phyloP scores from a whole-genome alignment of 345 rosid genomes.

The Pistacia atlantica region DNA sequence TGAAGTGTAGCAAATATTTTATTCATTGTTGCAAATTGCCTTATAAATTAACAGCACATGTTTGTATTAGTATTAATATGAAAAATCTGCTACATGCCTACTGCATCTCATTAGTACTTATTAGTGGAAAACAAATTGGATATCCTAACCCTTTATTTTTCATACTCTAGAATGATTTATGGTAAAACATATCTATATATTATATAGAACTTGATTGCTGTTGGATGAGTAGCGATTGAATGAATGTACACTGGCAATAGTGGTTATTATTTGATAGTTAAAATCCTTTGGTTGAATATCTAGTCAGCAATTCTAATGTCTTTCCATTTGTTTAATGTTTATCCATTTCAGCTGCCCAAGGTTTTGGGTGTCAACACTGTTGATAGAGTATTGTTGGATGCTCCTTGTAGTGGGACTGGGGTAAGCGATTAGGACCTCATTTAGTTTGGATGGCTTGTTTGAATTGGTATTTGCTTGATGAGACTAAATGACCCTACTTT shows the following conservation, averaged over 20 bases:
- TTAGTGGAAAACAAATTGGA: background rate
- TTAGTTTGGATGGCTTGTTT: background rate
- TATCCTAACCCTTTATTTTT: background rate
- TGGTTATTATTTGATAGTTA: background rate
- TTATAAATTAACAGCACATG: background rate
- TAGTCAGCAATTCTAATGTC: background rate
- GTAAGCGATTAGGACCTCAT: conserved; percentile 46
- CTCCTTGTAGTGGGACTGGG: conserved; percentile 99
- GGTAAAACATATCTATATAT: background rate
- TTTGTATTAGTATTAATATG: background rate
- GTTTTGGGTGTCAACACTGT: conserved; percentile 73
- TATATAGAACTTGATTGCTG: background rate
- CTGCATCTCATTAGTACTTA: background rate
- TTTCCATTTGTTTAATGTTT: background rate
- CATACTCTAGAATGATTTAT: background rate
- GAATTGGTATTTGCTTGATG: background rate
- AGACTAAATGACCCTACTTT: conserved; percentile 22
- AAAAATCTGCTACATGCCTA: background rate
- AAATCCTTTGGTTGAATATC: background rate
- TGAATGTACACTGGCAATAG: background rate
- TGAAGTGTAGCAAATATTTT: background rate
- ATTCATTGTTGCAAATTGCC: background rate
- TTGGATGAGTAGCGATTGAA: background rate
- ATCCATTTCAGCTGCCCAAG: conserved; percentile 66
- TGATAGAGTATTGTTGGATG: conserved; percentile 91